Evolutionary conservation across 345 rosid genomes (phyloP).

Genomic region (Camelina sativa): DNA sequence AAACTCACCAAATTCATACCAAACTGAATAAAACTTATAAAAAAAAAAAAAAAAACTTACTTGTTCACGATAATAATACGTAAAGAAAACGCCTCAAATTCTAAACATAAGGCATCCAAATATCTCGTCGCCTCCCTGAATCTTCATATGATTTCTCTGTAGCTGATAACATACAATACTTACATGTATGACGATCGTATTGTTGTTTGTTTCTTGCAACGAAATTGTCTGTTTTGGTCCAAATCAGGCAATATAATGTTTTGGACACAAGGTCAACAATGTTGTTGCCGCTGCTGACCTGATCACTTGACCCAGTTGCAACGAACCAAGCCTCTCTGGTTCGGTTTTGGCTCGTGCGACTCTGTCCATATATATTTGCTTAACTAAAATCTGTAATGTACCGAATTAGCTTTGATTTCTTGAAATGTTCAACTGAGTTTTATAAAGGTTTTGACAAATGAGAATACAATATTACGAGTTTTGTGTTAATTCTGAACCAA

Average conservation of each 20-base stretch:
- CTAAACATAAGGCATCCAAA: neutral
- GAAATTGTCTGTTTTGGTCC: neutral
- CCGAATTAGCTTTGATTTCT: too few species aligned
- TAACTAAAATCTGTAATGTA: neutral
- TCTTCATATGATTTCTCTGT: neutral
- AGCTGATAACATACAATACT: constrained; percentile 3
- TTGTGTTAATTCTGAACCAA: neutral
- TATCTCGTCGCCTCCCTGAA: neutral
- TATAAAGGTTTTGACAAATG: neutral
- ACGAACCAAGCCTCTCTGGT: neutral
- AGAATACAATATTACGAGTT: neutral
- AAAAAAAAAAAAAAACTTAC: too few species aligned
- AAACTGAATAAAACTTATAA: too few species aligned
- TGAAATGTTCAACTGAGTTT: neutral
- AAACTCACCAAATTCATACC: too few species aligned
- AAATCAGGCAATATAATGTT: neutral
- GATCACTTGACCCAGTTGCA: neutral
- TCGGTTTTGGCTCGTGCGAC: neutral
- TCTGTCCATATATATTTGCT: neutral
- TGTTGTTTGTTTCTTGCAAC: constrained; percentile 1
- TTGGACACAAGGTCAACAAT: neutral
- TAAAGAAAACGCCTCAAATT: too few species aligned
- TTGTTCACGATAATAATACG: too few species aligned
- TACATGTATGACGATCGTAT: neutral
- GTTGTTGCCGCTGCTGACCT: neutral